Conservation (phyloP, 2,329 filamentous ascomycete species). For the Fonsecaea nubica region DNA sequence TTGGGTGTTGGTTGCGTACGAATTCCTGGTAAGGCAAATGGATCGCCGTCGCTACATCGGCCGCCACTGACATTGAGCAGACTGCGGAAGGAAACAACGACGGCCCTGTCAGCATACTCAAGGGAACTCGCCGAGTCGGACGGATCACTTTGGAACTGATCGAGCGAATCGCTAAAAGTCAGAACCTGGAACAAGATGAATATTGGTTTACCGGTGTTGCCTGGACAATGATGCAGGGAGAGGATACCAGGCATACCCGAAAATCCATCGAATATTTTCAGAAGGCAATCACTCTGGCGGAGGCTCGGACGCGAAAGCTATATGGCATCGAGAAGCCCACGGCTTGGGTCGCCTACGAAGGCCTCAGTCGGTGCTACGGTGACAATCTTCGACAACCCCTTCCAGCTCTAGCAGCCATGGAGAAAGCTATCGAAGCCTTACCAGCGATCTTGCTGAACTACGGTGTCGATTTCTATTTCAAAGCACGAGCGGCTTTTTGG, state of each 20-base stretch:
- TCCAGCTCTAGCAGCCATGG: constrained; percentile 22
- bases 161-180: constrained; percentile 20
- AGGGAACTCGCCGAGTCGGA: constrained; percentile 12
- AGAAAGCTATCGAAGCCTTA: constrained; percentile 21
- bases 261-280: constrained; percentile 26
- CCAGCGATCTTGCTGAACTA: constrained; percentile 1
- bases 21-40: constrained; percentile 12
- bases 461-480: constrained; percentile 21
- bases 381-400: constrained; percentile 23
- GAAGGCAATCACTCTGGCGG: constrained; percentile 19
- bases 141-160: constrained; percentile 17
- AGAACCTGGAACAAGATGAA: constrained; percentile 19
- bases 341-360: constrained; percentile 28
- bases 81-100: constrained; percentile 8
- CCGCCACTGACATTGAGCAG: not conserved
- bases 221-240: constrained; percentile 28
- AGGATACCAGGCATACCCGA: constrained; percentile 14
- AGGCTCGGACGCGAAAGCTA: constrained; percentile 9
- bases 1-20: constrained; percentile 13
- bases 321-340: constrained; percentile 12
- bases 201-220: constrained; percentile 25
- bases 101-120: constrained; percentile 11
- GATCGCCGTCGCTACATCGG: not conserved
- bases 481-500: constrained; percentile 12
- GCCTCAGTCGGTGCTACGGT: constrained; percentile 25